Base-by-base conservation (phyloP, 495 filamentous ascomycete species). In the Viridothelium virens region DNA sequence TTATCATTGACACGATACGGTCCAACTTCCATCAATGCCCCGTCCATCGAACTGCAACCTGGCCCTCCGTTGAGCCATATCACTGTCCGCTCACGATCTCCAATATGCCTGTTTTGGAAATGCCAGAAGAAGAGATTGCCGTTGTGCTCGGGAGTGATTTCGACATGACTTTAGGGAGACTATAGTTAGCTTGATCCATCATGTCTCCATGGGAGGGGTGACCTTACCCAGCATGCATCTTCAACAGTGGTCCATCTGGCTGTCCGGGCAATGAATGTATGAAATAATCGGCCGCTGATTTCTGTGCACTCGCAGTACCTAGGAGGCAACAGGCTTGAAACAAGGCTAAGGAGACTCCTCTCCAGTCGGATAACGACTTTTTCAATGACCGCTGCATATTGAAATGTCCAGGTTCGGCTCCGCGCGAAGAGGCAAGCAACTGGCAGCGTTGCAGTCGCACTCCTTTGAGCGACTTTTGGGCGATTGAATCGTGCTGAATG, bases 101-200 rank as follows among this genome's bases (percentile, higher is more conserved):
- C 94, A 66, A 97, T 96, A 72, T 97, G 93, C 63, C 89, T 85
- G 73, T 97, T 97, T 73, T 96, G 87, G 73, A 87, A 96, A 73
- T 96, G 91, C 94, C 94, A 98, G 79, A 97, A 98, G 82, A 97
- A 98, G 2, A 98, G 79, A 76, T 97, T 92, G 64, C 92, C 93
- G 76, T 96, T 90, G 71, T 85, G 82, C 66, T 89, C 84, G 7
- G 87, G 81, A 66, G 89, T 88, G 71, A 98, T 85, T 76, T 96
- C 92, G 76, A 98, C 87, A 73, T 97, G 95, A 25, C 92, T 96
- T 71, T 65, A 36, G 63, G 62, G 47, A 61, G 38, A 62, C 33
- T 4, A 33, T 31, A 16, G 68, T 84, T 63, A 82, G 78, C 63
- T 5, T 62, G 12, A 34, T 18, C 6, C 56, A 16, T 12, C 39